These are phyloP conservation scores for Baudoinia panamericana DNA, from an alignment of 495 filamentous ascomycete species.

Conservation along the genomic window DNA sequence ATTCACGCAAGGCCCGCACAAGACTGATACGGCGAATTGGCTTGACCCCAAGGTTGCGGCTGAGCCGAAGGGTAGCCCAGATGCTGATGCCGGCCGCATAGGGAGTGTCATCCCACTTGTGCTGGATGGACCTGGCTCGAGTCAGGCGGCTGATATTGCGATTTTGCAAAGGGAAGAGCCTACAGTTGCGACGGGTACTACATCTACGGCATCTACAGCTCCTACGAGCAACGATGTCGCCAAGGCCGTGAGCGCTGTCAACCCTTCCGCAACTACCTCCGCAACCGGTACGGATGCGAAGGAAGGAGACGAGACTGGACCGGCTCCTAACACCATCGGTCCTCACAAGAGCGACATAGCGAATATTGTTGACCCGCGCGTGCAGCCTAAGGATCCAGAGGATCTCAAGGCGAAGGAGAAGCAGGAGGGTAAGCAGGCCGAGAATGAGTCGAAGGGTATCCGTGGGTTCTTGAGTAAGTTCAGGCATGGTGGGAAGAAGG, in stretches of 20 bases:
- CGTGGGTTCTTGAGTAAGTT: conserved; percentile 16
- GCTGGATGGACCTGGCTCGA: too few relatives aligned
- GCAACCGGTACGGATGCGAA: too few relatives aligned
- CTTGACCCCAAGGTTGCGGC: conserved; percentile 17
- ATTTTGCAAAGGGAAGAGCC: too few relatives aligned
- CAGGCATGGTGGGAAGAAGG: conserved; percentile 2
- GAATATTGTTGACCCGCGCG: conserved; percentile 23
- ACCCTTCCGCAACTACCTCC: background rate
- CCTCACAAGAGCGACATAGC: conserved; percentile 21
- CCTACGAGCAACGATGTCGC: too few relatives aligned
- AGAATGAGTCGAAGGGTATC: conserved; percentile 12
- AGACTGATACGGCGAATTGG: conserved; percentile 21
- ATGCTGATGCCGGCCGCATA: too few relatives aligned
- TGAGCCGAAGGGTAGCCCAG: background rate
- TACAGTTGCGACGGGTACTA: too few relatives aligned
- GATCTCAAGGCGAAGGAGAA: conserved; percentile 17
- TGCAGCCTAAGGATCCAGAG: conserved; percentile 21
- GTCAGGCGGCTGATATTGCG: too few relatives aligned
- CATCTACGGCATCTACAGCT: too few relatives aligned
- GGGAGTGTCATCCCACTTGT: too few relatives aligned
- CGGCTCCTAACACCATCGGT: conserved; percentile 13
- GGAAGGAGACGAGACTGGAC: conserved; percentile 12
- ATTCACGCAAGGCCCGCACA: conserved; percentile 21
- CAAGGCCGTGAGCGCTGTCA: background rate
- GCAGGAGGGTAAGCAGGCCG: background rate